Evolutionary conservation across 2,329 filamentous ascomycete species (phyloP), one percentile per base, ranked within the genome.

Genomic region (Botrytis medusae): DNA sequence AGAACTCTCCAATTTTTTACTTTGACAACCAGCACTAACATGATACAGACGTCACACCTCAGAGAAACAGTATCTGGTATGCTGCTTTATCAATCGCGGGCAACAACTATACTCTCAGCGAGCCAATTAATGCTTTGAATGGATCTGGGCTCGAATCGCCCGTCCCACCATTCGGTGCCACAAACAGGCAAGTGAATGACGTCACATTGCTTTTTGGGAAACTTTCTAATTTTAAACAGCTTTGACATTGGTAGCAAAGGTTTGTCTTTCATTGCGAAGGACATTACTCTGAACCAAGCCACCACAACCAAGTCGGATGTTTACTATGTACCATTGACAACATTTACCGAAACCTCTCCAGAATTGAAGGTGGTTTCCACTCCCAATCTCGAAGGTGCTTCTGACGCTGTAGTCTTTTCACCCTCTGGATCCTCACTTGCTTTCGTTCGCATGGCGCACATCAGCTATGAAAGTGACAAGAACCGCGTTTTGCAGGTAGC

Each of bases 381-480:
- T 20, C 77, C 77, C 6, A 63, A 69, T 8, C 72, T 78, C n/a
- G 73, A 77, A 62, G 78, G 78, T 29, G 75, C 75, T 46, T 79
- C 77, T 1, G 64, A 67, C 6, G 57, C 37, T 1, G 93, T 0
- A 22, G 86, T 87, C 0, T 97, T 97, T 82, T 94, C 93, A 5
- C 88, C 89, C 2, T 86, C 90, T 77, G 92, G 93, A 14, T 86
- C 85, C 46, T 86, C 87, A 74, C 84, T 95, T 34, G 93, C 89
- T 1, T 97, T 97, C 81, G 85, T 93, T 59, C 90, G 92, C 75
- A 96, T 95, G 93, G 87, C 87, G 74, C 86, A 87, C 65, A 86
- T 89, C 68, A 89, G 91, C 72, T 97, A 97, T 80, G 94, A 97
- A 82, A 88, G 91, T 22, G 93, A 97, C 83, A 91, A 92, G 81